These are phyloP conservation scores for Oryza nivara DNA, from an alignment of 176 grass and related monocot genomes.

Conservation along the genomic window DNA sequence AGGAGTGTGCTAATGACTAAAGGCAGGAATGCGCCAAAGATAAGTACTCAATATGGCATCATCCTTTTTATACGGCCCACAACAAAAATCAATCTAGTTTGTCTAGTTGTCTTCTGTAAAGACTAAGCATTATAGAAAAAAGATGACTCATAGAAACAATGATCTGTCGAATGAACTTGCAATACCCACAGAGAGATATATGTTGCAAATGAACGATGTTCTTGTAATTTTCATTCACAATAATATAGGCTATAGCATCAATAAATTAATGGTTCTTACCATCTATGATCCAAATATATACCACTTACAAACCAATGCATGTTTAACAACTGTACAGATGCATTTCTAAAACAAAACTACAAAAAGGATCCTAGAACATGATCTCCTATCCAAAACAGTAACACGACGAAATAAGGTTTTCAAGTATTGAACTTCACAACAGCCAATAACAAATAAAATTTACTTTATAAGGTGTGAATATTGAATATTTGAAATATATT, in stretches of 20 bases:
- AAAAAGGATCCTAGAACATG: conserved; percentile 19
- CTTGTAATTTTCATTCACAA: conserved; percentile 28
- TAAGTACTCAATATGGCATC: background rate
- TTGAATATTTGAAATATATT: background rate
- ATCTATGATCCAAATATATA: conserved; percentile 1
- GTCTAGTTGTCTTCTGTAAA: background rate
- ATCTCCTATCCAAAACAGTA: background rate
- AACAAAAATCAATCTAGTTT: conserved; percentile 23
- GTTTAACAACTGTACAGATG: background rate
- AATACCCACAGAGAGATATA: conserved; percentile 3
- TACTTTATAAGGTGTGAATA: background rate
- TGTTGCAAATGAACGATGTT: background rate
- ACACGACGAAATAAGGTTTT: background rate
- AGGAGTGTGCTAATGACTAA: background rate
- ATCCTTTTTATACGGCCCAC: conserved; percentile 2
- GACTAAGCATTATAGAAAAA: background rate
- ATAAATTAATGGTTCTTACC: background rate
- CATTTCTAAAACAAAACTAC: conserved; percentile 19
- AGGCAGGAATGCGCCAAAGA: background rate
- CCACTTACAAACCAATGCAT: conserved; percentile 21
- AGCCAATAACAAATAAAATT: background rate
- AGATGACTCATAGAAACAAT: background rate
- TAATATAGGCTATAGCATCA: background rate
- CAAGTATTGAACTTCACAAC: background rate
- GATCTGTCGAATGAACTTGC: background rate